Percentiles rank a stretch among this genome's conserved stretches.
Evolutionary conservation across 2,329 filamentous ascomycete genomes (phyloP).

Genomic region (Colletotrichum eleusines): DNA sequence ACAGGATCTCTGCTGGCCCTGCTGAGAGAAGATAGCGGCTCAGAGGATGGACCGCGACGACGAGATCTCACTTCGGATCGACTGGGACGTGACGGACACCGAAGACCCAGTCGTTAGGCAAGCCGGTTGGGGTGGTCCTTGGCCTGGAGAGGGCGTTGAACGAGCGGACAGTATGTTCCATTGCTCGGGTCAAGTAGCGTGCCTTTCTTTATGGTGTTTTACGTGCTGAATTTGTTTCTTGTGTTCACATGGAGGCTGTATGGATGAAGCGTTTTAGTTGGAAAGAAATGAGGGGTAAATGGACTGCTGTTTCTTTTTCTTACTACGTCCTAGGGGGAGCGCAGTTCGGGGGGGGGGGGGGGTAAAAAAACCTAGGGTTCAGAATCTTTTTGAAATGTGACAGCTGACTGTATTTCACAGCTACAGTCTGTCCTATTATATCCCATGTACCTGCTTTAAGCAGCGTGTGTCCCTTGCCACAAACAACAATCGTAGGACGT

Average conservation of each 20-base stretch:
- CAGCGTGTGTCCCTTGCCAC: too few species aligned
- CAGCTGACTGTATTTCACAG: too few species aligned
- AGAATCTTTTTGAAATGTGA: too few species aligned
- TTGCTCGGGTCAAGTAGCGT: background rate
- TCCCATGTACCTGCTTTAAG: too few species aligned
- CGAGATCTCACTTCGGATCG: background rate
- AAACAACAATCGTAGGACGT: background rate
- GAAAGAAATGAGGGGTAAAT: background rate
- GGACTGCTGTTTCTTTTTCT: background rate
- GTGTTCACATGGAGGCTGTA: background rate
- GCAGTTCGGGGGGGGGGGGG: too few species aligned
- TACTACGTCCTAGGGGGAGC: too few species aligned
- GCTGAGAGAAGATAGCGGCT: background rate
- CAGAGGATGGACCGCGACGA: conserved; percentile 1
- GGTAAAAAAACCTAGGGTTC: too few species aligned
- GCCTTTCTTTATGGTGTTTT: background rate
- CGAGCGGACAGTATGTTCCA: background rate
- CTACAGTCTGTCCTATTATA: too few species aligned
- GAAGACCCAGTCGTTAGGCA: conserved; percentile 16
- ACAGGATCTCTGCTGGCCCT: background rate
- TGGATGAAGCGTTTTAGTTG: background rate
- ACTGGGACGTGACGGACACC: conserved; percentile 5
- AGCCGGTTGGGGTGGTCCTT: background rate
- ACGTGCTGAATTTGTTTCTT: background rate
- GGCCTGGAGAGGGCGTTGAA: conserved; percentile 15